phyloP scores from a whole-genome alignment of 73 alveolate species.

The Symbiodinium natans region DNA sequence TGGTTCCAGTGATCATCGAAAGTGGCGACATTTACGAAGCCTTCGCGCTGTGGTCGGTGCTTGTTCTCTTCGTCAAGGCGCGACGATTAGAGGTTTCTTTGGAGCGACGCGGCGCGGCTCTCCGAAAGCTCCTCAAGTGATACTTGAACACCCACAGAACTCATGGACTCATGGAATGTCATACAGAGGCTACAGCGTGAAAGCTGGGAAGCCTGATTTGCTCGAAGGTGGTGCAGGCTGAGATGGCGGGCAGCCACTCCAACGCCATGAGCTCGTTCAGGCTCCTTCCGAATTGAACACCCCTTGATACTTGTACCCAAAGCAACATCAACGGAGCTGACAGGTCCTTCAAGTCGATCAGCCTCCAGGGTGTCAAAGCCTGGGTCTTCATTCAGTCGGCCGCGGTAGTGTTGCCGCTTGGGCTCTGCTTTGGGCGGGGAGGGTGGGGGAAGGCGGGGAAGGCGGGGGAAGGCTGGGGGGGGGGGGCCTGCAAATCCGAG shows the following conservation, averaged over 20 bases:
- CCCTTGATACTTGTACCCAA: too few relatives aligned
- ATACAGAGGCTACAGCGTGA: not conserved
- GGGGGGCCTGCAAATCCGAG: not conserved
- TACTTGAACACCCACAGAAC: not conserved
- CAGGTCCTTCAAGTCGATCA: conserved; percentile 73
- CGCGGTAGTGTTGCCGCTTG: conserved; percentile 58
- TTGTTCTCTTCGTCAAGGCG: conserved; percentile 65
- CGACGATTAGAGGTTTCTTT: too few relatives aligned
- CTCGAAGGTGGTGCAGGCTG: conserved; percentile 57
- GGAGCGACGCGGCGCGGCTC: too few relatives aligned
- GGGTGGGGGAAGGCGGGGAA: not conserved
- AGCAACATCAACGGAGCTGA: too few relatives aligned
- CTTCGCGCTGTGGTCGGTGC: conserved; percentile 80
- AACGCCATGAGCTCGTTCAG: conserved; percentile 37
- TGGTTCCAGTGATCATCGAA: conserved; percentile 87
- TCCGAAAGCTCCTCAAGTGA: too few relatives aligned
- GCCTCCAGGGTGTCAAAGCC: conserved; percentile 56
- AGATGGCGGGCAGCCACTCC: conserved; percentile 52
- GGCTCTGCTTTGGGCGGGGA: not conserved
- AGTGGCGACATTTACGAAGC: conserved; percentile 91
- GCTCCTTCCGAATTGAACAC: not conserved
- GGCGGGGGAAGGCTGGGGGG: not conserved
- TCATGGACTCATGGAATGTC: not conserved
- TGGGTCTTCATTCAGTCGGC: conserved; percentile 88
- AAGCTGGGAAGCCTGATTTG: too few relatives aligned